These are phyloP conservation scores for Epichloe elymi DNA, from an alignment of 2,329 filamentous ascomycete genomes.

Conservation along the genomic window DNA sequence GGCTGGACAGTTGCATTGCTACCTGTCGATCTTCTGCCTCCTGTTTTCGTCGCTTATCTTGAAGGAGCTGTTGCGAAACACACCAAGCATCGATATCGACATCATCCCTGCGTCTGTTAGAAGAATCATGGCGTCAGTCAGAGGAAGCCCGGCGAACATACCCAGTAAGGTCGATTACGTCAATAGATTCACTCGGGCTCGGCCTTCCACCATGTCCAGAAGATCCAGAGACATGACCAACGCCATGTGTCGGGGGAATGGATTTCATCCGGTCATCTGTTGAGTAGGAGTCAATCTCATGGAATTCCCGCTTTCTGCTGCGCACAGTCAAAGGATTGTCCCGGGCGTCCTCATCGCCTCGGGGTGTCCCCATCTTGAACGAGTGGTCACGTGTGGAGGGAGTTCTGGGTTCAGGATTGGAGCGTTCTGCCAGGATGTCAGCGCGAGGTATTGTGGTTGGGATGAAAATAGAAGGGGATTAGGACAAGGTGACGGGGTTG, in stretches of 20 bases:
- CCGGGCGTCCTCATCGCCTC: background rate
- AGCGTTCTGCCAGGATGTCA: background rate
- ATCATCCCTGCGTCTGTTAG: conserved; percentile 15
- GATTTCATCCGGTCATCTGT: conserved; percentile 17
- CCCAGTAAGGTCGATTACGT: conserved; percentile 31
- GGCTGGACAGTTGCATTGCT: conserved; percentile 16
- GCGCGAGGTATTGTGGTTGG: background rate
- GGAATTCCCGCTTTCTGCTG: conserved; percentile 17
- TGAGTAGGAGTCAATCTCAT: conserved; percentile 9
- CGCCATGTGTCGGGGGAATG: conserved; percentile 12
- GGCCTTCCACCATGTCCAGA: background rate
- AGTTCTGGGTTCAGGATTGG: background rate
- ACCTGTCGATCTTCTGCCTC: conserved; percentile 16
- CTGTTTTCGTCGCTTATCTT: conserved; percentile 19
- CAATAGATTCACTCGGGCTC: conserved; percentile 6
- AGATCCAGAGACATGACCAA: background rate
- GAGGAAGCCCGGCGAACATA: conserved; percentile 10
- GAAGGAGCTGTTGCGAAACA: conserved; percentile 22
- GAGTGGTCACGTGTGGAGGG: background rate
- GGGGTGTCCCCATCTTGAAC: background rate
- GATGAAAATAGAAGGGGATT: background rate
- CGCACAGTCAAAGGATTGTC: conserved; percentile 12
- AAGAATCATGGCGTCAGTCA: background rate
- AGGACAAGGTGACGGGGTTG: background rate
- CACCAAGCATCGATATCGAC: conserved; percentile 16